Evolutionary conservation across 805 yeast species (phyloP).

Genomic region (Cyberlindnera maclurae): DNA sequence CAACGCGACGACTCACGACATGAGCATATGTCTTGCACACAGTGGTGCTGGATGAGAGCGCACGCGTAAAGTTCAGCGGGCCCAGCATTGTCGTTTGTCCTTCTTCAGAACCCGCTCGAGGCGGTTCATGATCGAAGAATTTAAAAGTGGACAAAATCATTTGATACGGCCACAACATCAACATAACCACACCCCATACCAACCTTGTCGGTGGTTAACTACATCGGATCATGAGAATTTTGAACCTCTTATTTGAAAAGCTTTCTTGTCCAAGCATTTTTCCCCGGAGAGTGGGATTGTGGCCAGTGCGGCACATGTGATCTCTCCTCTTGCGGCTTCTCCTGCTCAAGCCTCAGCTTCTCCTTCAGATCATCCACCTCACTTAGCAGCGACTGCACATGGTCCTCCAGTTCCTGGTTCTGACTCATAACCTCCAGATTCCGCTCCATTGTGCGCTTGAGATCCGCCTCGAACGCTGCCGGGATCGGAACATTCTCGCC

Average conservation of each 20-base stretch:
- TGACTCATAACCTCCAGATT: slow-evolving; percentile 61
- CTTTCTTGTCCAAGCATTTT: slow-evolving; percentile 19
- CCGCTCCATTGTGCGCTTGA: slow-evolving; percentile 52
- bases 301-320: background rate
- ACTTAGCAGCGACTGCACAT: slow-evolving; percentile 35
- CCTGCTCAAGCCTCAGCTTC: slow-evolving; percentile 7
- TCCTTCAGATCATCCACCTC: slow-evolving; percentile 32
- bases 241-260: slow-evolving; percentile 12
- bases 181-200: no score
- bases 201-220: no score
- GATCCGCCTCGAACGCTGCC: slow-evolving; percentile 40
- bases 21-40: slow-evolving; percentile 19
- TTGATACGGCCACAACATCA: no score
- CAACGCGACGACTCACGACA: slow-evolving; percentile 42
- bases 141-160: background rate
- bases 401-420: slow-evolving; percentile 51
- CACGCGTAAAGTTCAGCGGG: slow-evolving; percentile 15
- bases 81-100: slow-evolving; percentile 8
- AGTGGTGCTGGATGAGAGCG: slow-evolving; percentile 12
- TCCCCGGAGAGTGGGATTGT: slow-evolving; percentile 1
- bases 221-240: no score
- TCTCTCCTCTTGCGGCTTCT: background rate
- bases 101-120: no score
- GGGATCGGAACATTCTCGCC: slow-evolving; percentile 30
- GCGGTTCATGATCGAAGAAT: no score